Conservation (phyloP, 805 yeast genomes). For the Metschnikowia vanudenii region DNA sequence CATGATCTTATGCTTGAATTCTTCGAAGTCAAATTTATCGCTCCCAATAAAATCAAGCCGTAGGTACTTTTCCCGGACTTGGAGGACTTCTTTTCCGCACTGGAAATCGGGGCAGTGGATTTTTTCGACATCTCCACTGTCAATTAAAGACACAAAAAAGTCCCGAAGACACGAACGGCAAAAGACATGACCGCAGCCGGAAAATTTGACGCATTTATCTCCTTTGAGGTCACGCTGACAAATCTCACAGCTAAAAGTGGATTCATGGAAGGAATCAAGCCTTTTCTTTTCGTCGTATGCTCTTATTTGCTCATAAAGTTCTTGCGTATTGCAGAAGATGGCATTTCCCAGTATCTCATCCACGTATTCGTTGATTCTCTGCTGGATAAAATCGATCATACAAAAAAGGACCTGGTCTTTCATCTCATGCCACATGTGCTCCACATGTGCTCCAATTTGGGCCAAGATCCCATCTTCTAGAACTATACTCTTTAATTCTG, state of each 20-base stretch:
- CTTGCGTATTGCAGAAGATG: conserved; percentile 12
- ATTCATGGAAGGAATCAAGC: conserved; percentile 27
- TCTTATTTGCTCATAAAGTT: conserved; percentile 17
- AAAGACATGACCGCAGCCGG: conserved; percentile 23
- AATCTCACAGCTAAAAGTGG: conserved; percentile 52
- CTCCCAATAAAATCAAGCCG: conserved; percentile 15
- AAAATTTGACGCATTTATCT: conserved; percentile 30
- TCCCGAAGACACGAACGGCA: conserved; percentile 17
- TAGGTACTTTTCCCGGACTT: conserved; percentile 19
- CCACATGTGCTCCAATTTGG: conserved; percentile 19
- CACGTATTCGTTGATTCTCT: conserved; percentile 7
- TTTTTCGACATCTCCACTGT: conserved; percentile 47
- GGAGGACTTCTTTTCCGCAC: conserved; percentile 34
- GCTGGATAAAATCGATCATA: conserved; percentile 37
- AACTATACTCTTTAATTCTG: conserved; percentile 31
- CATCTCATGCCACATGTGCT: conserved; percentile 32
- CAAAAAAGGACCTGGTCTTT: conserved; percentile 42
- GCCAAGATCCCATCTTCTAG: conserved; percentile 21
- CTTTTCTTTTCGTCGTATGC: conserved; percentile 23
- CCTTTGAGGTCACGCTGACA: conserved; percentile 55
- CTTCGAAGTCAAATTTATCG: conserved; percentile 23
- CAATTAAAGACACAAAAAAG: conserved; percentile 32
- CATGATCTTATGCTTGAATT: conserved; percentile 40
- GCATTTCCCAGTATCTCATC: conserved; percentile 4
- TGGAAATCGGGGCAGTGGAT: conserved; percentile 60